Conservation (phyloP, 2,329 filamentous ascomycete species). For the Beauveria sp. region DNA sequence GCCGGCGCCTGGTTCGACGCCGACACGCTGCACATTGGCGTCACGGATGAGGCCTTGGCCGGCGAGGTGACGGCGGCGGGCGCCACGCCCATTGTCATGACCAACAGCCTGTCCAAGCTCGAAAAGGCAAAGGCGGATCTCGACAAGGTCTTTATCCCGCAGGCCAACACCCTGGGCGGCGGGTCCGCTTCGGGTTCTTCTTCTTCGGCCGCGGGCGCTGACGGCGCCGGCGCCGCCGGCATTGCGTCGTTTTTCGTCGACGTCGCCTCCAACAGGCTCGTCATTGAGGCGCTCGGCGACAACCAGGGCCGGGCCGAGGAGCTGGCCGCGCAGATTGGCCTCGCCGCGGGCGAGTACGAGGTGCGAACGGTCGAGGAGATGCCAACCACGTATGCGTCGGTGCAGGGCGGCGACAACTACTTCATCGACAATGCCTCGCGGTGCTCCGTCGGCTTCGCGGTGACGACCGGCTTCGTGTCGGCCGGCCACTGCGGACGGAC, state of each 20-base stretch:
- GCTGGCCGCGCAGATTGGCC: conserved; percentile 29
- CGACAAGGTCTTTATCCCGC: conserved; percentile 31
- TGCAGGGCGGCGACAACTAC: conserved; percentile 32
- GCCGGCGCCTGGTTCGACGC: conserved; percentile 33
- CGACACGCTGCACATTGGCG: conserved; percentile 25
- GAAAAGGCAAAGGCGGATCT: conserved; percentile 33
- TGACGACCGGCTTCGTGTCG: conserved; percentile 32
- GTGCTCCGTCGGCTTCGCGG: conserved; percentile 33
- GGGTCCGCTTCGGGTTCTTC: conserved; percentile 13
- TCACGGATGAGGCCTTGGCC: conserved; percentile 29
- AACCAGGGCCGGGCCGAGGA: conserved; percentile 27
- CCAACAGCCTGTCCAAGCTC: conserved; percentile 30
- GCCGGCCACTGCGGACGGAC: conserved; percentile 31
- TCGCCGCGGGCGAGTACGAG: conserved; percentile 28
- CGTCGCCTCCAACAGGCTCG: conserved; percentile 31
- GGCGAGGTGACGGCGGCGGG: conserved; percentile 28
- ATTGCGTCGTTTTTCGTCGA: conserved; percentile 33
- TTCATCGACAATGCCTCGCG: conserved; percentile 24
- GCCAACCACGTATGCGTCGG: conserved; percentile 27
- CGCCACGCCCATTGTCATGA: conserved; percentile 25
- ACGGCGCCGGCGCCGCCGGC: conserved; percentile 16
- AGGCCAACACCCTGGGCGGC: conserved; percentile 16
- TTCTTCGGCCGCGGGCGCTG: too few relatives aligned
- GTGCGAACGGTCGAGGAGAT: conserved; percentile 25
- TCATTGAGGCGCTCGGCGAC: conserved; percentile 28